Base-by-base conservation (phyloP, 345 rosid genomes). In the Citrus cavaleriei region DNA sequence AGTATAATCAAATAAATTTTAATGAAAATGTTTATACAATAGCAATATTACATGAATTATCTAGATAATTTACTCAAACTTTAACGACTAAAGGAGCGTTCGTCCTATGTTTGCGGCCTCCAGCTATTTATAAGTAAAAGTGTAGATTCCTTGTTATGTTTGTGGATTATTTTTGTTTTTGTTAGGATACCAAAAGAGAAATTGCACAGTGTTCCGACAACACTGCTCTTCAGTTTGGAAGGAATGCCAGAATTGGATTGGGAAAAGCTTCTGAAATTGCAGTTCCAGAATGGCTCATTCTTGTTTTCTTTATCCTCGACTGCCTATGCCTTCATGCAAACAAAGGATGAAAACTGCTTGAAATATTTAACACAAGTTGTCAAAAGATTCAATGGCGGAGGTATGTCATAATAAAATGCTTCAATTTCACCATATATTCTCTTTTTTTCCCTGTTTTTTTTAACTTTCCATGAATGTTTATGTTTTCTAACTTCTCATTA, bases 291-390 rank as follows among this genome's bases (percentile, higher is more conserved):
- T 64, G 99, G 99, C 46, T 96, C 99, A 9, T 91, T 94, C 82
- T 87, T 96, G 80, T 91, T 89, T 77, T 96, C 99, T 77, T 95
- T 97, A 68, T 86, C 99, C 59, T 91, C 98, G 82, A 94, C 99
- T 38, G 97, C 99, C 74, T 93, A 84, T 70, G 99, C 98, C 4
- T 89, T 91, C 82, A 89, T 90, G 91, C 91, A 93, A 77, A 96
- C 97, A 8, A 82, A 89, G 73, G 93, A 96, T 76, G 65, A 80
- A 0, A 90, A 89, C 1, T 90, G 95, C 81, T 82, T 94, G 51
- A 42, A 51, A 42, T 96, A 94, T 83, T 75, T 96, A 27, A 86
- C 75, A 59, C 91, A 83, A 54, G 83, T 81, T 10, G 94, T 94
- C 73, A 86, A 81, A 22, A 87, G 85, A 79, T 94, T 94, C 85